These are phyloP conservation scores for Dendrobium catenatum DNA, from an alignment of 106 monocot genomes.

Conservation along the genomic window DNA sequence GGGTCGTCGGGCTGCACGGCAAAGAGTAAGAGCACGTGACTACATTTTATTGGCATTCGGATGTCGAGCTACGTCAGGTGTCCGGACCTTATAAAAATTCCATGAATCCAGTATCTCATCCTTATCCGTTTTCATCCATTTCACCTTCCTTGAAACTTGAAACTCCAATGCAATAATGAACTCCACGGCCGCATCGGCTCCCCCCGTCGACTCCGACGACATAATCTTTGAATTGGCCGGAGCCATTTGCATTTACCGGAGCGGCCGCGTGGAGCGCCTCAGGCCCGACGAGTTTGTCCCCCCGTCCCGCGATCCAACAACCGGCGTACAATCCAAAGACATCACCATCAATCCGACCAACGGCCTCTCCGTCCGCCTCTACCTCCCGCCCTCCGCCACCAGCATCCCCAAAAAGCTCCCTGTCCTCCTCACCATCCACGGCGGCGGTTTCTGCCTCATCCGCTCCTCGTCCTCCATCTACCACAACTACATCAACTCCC, in stretches of 20 bases:
- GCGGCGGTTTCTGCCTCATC: not conserved
- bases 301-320: slow-evolving; percentile 16
- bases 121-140: too few species aligned
- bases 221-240: slow-evolving; percentile 1
- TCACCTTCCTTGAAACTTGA: too few species aligned
- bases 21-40: too few species aligned
- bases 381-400: slow-evolving; percentile 2
- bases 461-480: not conserved
- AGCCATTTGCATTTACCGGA: slow-evolving; percentile 3
- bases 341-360: slow-evolving; percentile 9
- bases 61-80: too few species aligned
- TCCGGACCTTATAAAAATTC: too few species aligned
- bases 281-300: not conserved
- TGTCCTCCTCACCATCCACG: not conserved
- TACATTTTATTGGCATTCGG: too few species aligned
- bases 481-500: not conserved
- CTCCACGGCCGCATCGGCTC: not conserved
- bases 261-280: slow-evolving; percentile 16
- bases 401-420: too few species aligned
- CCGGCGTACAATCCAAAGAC: slow-evolving; percentile 20
- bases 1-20: too few species aligned
- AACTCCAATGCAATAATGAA: not conserved
- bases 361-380: slow-evolving; percentile 10
- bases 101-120: too few species aligned
- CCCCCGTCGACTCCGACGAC: not conserved